Evolutionary conservation across 2,329 filamentous ascomycete species (phyloP).

Genomic region (Talaromyces amestolkiae): DNA sequence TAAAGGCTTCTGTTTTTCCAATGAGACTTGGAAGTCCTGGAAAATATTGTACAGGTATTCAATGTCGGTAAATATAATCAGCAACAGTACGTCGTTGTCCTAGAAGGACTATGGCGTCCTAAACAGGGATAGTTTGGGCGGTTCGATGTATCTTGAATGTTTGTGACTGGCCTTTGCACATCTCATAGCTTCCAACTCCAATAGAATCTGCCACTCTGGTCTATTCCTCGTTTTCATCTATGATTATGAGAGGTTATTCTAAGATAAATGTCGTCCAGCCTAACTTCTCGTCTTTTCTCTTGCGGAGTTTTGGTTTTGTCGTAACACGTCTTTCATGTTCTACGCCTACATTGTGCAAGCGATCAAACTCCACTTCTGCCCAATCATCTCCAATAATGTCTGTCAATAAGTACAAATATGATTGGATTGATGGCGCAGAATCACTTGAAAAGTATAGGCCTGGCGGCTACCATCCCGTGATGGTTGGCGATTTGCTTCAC

Average conservation of each 20-base stretch:
- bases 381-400: neutral
- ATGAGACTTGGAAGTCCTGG: no score
- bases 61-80: no score
- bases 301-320: neutral
- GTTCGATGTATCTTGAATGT: neutral
- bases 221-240: neutral
- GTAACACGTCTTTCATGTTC: neutral
- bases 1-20: no score
- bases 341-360: neutral
- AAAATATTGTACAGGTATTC: no score
- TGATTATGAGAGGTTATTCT: neutral
- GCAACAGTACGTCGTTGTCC: no score
- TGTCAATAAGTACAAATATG: constrained; percentile 21
- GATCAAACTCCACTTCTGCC: neutral
- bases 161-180: neutral
- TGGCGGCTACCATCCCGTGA: constrained; percentile 36
- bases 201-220: neutral
- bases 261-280: neutral
- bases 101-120: neutral
- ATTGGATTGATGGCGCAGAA: constrained; percentile 33
- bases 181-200: neutral
- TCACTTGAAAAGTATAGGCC: constrained; percentile 32
- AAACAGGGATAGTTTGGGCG: neutral
- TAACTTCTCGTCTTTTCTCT: neutral
- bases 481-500: constrained; percentile 31